These are phyloP conservation scores for Sporothrix pallida DNA, from an alignment of 2,329 filamentous ascomycete genomes.

Conservation along the genomic window DNA sequence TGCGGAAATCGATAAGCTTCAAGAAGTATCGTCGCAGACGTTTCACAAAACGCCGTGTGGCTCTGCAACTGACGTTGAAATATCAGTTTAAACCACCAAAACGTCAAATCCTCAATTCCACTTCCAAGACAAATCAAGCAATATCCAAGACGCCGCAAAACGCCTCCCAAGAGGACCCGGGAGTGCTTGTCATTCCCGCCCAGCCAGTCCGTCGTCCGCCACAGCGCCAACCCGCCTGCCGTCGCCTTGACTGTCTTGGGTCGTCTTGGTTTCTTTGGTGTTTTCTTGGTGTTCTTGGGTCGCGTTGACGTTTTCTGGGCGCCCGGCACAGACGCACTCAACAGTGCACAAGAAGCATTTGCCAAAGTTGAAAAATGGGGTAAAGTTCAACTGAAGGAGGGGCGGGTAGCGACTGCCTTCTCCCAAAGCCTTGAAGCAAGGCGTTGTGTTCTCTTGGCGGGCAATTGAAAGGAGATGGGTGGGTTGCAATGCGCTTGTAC, in stretches of 20 bases:
- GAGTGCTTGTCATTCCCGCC: slow-evolving; percentile 15
- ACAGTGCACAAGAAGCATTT: not conserved
- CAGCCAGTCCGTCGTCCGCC: not conserved
- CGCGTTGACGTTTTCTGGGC: not conserved
- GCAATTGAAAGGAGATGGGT: not conserved
- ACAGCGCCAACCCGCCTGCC: slow-evolving; percentile 8
- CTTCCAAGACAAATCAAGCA: slow-evolving; percentile 26
- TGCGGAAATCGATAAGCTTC: not conserved
- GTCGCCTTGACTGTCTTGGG: slow-evolving; percentile 13
- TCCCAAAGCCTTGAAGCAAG: not conserved
- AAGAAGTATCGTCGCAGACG: not conserved
- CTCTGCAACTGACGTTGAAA: not conserved
- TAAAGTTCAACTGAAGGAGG: not conserved
- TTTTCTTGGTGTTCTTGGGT: not conserved
- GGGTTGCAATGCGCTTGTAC: slow-evolving; percentile 16
- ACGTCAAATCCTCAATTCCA: not conserved
- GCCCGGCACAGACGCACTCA: not conserved
- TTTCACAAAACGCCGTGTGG: not conserved
- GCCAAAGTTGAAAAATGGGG: not conserved
- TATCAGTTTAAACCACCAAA: not conserved
- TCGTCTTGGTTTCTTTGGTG: not conserved
- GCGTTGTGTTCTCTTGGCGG: not conserved
- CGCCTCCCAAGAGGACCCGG: not conserved
- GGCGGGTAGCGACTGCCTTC: slow-evolving; percentile 1
- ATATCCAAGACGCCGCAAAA: slow-evolving; percentile 4